Percentiles rank a stretch among this genome's conserved stretches.
phyloP scores from a whole-genome alignment of 2,329 filamentous ascomycete genomes.

The Hypoxylon sp. region DNA sequence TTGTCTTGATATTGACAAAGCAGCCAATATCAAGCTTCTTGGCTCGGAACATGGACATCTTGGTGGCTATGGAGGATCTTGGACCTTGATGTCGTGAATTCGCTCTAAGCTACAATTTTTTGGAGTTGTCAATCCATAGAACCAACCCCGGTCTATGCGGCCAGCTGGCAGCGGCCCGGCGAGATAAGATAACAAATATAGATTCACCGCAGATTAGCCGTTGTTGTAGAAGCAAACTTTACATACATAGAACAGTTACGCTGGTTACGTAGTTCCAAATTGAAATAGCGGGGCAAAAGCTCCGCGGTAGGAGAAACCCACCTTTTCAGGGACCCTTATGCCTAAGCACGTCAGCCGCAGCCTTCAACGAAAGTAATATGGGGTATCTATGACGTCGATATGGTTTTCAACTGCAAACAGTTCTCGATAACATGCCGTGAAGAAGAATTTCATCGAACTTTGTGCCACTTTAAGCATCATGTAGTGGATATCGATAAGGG shows the following conservation, averaged over 20 bases:
- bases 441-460: background rate
- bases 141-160: constrained; percentile 3
- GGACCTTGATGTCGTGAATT: constrained; percentile 6
- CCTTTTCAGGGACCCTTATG: constrained; percentile 21
- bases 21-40: constrained; percentile 91
- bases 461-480: constrained; percentile 2
- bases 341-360: constrained; percentile 17
- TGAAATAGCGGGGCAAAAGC: constrained; percentile 12
- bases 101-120: constrained; percentile 32
- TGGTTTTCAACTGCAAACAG: constrained; percentile 18
- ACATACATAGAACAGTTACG: no score
- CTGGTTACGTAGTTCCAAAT: constrained; percentile 9
- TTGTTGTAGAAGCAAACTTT: no score
- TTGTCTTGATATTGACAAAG: constrained; percentile 84
- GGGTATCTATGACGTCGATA: constrained; percentile 35
- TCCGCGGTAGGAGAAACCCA: constrained; percentile 18
- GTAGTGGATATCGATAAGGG: constrained; percentile 28
- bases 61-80: constrained; percentile 44
- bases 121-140: constrained; percentile 31
- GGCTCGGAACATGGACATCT: constrained; percentile 84
- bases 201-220: no score
- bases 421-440: background rate
- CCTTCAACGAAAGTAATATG: constrained; percentile 13
- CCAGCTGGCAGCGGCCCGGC: constrained; percentile 3
- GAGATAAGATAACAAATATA: no score